Evolutionary conservation across 805 yeast species (phyloP).

Genomic region (Hermanozyma aechmeae): DNA sequence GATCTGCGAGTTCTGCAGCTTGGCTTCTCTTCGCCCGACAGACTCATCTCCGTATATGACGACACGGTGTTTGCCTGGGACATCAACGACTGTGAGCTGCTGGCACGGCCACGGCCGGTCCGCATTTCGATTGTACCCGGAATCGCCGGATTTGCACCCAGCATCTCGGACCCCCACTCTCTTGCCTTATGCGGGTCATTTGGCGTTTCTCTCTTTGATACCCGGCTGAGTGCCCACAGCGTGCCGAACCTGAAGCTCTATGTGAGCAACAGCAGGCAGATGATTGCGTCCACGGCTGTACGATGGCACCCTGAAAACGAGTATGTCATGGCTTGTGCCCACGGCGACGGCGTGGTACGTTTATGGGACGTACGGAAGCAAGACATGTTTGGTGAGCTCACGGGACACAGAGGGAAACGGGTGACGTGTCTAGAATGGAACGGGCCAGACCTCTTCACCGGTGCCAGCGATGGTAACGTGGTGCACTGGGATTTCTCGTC

Average conservation of each 20-base stretch:
- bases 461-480: conserved; percentile 59
- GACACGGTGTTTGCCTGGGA: conserved; percentile 77
- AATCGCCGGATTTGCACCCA: conserved; percentile 38
- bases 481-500: conserved; percentile 53
- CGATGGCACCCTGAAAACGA: conserved; percentile 59
- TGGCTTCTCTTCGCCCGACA: conserved; percentile 27
- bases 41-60: conserved; percentile 54
- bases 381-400: conserved; percentile 41
- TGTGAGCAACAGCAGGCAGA: conserved; percentile 1
- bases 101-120: conserved; percentile 37
- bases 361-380: conserved; percentile 72
- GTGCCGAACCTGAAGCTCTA: too few relatives aligned
- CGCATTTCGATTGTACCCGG: conserved; percentile 45
- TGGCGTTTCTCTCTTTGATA: conserved; percentile 69
- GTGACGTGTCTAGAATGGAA: conserved; percentile 58
- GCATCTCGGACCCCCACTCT: conserved; percentile 31
- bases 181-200: conserved; percentile 59
- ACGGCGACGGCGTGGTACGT: conserved; percentile 44
- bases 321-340: conserved; percentile 57
- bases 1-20: conserved; percentile 18
- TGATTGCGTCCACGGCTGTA: conserved; percentile 34
- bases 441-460: conserved; percentile 42
- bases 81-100: conserved; percentile 40
- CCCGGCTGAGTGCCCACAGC: conserved; percentile 40
- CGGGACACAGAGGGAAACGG: conserved; percentile 43